Conservation (phyloP, 2,329 filamentous ascomycete species). For the Penicillium sp. region DNA sequence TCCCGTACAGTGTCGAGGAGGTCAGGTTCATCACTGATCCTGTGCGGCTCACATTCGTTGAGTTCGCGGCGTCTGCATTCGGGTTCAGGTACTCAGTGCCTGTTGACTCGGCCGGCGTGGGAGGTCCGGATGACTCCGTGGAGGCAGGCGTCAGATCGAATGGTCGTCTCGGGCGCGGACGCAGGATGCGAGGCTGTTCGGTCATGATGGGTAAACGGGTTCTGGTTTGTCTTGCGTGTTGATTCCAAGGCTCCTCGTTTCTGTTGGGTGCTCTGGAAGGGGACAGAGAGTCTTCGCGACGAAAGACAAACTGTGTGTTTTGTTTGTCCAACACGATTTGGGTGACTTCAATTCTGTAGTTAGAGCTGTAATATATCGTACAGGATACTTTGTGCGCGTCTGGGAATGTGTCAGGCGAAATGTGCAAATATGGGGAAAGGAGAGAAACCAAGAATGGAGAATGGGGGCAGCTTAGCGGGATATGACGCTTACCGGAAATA, state of each 20-base stretch:
- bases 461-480: background rate
- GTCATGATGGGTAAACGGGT: slow-evolving; percentile 24
- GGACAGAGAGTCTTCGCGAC: slow-evolving; percentile 4
- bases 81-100: slow-evolving; percentile 34
- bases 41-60: slow-evolving; percentile 58
- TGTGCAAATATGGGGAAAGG: slow-evolving; percentile 1
- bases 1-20: slow-evolving; percentile 83
- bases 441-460: background rate
- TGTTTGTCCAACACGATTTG: background rate
- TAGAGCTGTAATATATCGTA: background rate
- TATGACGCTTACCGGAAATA: background rate
- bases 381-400: background rate
- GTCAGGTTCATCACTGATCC: slow-evolving; percentile 83
- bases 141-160: slow-evolving; percentile 59
- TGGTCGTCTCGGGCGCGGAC: slow-evolving; percentile 68
- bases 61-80: slow-evolving; percentile 30
- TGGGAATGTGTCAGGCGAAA: background rate
- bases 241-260: background rate
- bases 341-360: background rate
- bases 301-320: background rate
- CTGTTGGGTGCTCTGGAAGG: background rate
- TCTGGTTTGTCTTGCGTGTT: background rate
- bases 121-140: slow-evolving; percentile 41
- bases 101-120: slow-evolving; percentile 38
- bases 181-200: slow-evolving; percentile 55